Conservation (phyloP, 371 early-diverging fungal species). For the Mucor racemosus region DNA sequence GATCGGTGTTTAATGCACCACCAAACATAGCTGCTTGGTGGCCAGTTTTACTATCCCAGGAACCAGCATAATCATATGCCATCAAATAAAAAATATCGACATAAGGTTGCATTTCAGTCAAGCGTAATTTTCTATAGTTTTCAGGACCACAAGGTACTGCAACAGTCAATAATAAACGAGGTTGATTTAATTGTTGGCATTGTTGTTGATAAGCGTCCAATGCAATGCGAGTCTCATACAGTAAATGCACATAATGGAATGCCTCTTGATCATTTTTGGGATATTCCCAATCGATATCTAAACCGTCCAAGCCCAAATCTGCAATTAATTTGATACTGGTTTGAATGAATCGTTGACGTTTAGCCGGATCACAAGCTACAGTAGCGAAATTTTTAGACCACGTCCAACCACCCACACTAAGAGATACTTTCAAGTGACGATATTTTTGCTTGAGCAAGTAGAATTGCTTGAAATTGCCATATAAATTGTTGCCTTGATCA, state of each 20-base stretch:
- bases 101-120: slow-evolving; percentile 66
- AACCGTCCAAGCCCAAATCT: slow-evolving; percentile 59
- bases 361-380: slow-evolving; percentile 62
- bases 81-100: slow-evolving; percentile 80
- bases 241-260: slow-evolving; percentile 71
- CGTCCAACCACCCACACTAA: slow-evolving; percentile 91
- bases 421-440: slow-evolving; percentile 68
- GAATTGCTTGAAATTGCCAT: slow-evolving; percentile 84
- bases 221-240: slow-evolving; percentile 68
- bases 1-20: slow-evolving; percentile 60
- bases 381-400: slow-evolving; percentile 84
- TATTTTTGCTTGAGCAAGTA: slow-evolving; percentile 74
- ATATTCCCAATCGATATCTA: slow-evolving; percentile 89
- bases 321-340: slow-evolving; percentile 63
- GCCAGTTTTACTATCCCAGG: slow-evolving; percentile 75
- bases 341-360: slow-evolving; percentile 65
- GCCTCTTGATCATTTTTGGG: slow-evolving; percentile 79
- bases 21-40: slow-evolving; percentile 88
- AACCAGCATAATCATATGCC: slow-evolving; percentile 80
- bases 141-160: slow-evolving; percentile 77
- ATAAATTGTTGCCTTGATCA: slow-evolving; percentile 67
- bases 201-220: slow-evolving; percentile 58
- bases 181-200: slow-evolving; percentile 43
- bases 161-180: slow-evolving; percentile 63
- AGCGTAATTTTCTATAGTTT: slow-evolving; percentile 60